A percentile compares a stretch with the other conserved stretches of the same genome.
Conservation (phyloP, 1,139 yeast species). For the Taphrina pruni region DNA sequence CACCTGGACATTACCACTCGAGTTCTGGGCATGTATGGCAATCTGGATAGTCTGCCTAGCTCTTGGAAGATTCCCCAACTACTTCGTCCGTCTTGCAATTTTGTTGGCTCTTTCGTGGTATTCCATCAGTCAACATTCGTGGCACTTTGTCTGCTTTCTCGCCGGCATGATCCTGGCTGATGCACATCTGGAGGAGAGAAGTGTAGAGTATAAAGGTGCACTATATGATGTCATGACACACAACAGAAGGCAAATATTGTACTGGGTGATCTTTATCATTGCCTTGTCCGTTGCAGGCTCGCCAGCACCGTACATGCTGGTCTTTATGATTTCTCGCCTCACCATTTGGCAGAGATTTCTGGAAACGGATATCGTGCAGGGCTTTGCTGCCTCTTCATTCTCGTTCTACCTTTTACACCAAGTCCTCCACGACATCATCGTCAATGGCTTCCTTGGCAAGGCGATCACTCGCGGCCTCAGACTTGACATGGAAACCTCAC, state of each 20-base stretch:
- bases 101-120: not conserved
- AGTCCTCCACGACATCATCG: not conserved
- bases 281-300: not conserved
- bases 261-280: not conserved
- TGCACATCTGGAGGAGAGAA: not conserved
- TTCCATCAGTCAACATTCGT: not conserved
- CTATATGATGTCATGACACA: not conserved
- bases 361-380: not conserved
- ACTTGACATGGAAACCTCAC: not conserved
- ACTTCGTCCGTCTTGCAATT: not conserved
- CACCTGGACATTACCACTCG: slow-evolving; percentile 1
- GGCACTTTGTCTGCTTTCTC: slow-evolving; percentile 19
- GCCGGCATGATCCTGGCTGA: slow-evolving; percentile 23
- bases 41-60: not conserved
- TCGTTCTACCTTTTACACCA: not conserved
- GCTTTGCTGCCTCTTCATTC: not conserved
- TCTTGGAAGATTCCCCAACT: not conserved
- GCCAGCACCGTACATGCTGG: not conserved
- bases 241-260: not conserved
- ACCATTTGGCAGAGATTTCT: not conserved
- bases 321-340: not conserved
- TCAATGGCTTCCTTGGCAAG: not conserved
- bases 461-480: not conserved
- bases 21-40: not conserved
- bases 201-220: not conserved